phyloP scores from a whole-genome alignment of 208 protist genomes.

The Tetramitus jugosus region DNA sequence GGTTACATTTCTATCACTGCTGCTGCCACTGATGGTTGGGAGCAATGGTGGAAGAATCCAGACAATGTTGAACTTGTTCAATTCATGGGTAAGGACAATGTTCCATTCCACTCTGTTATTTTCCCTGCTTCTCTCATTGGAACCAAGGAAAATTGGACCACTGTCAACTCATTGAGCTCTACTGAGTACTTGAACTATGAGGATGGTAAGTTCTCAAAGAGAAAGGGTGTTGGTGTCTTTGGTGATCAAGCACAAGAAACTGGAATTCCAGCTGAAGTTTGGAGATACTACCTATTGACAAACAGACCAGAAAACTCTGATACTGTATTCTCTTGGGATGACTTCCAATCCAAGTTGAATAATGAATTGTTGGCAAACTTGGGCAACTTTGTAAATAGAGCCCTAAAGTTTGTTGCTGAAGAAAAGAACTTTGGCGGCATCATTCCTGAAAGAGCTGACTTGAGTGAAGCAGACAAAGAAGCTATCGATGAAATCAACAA shows the following conservation, averaged over 20 bases:
- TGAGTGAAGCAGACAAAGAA: constrained; percentile 3
- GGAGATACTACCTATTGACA: constrained; percentile 60
- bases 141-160: constrained; percentile 43
- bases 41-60: constrained; percentile 60
- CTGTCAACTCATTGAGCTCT: constrained; percentile 51
- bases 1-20: constrained; percentile 70
- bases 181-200: constrained; percentile 73
- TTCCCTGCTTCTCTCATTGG: constrained; percentile 61
- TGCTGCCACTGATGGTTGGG: constrained; percentile 36
- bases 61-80: constrained; percentile 55
- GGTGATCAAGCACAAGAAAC: constrained; percentile 52
- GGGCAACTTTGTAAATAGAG: constrained; percentile 62
- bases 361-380: constrained; percentile 58
- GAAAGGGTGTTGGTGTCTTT: constrained; percentile 57
- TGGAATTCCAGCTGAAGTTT: constrained; percentile 52
- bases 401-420: constrained; percentile 41
- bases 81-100: constrained; percentile 78
- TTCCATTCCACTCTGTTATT: constrained; percentile 72
- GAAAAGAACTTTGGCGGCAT: neutral
- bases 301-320: constrained; percentile 55
- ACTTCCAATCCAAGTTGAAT: constrained; percentile 50
- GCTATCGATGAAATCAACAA: constrained; percentile 41
- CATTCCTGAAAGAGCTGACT: neutral
- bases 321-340: constrained; percentile 51
- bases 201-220: constrained; percentile 60